A percentile compares a stretch with the other conserved stretches of the same genome.
Conservation (phyloP, 129 eudicot species). For the Ambrosia trifida region DNA sequence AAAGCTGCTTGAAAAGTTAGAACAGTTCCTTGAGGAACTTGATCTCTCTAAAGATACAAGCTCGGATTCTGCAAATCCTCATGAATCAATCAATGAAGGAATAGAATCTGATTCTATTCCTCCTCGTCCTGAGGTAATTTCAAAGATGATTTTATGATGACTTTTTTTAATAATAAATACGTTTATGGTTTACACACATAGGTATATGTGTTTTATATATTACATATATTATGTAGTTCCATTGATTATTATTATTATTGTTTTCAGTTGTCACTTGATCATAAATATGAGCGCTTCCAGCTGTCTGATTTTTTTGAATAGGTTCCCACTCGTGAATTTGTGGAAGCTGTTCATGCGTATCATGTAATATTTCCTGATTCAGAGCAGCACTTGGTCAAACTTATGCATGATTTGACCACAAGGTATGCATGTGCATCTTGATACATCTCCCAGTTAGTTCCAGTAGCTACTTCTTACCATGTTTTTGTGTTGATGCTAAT, state of each 20-base stretch:
- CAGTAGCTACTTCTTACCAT: slow-evolving; percentile 8
- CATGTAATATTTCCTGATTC: slow-evolving; percentile 90
- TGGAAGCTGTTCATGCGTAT: slow-evolving; percentile 92
- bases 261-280: slow-evolving; percentile 24
- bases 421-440: slow-evolving; percentile 46
- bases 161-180: slow-evolving; percentile 3
- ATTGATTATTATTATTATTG: slow-evolving; percentile 13
- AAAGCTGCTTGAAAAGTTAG: slow-evolving; percentile 83
- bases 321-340: slow-evolving; percentile 87
- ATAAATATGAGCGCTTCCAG: slow-evolving; percentile 30
- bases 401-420: slow-evolving; percentile 62
- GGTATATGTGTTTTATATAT: slow-evolving; percentile 1
- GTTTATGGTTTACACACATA: slow-evolving; percentile 6
- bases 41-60: slow-evolving; percentile 53
- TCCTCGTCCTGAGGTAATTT: slow-evolving; percentile 42
- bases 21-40: slow-evolving; percentile 81
- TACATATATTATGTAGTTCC: slow-evolving; percentile 9
- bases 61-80: slow-evolving; percentile 37
- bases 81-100: slow-evolving; percentile 47
- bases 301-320: slow-evolving; percentile 31
- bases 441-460: slow-evolving; percentile 19
- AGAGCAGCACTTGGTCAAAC: slow-evolving; percentile 67
- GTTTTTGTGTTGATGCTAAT: slow-evolving; percentile 17
- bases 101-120: slow-evolving; percentile 38
- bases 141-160: slow-evolving; percentile 17